These are phyloP conservation scores for Litsea cubeba DNA, from an alignment of 164 flowering plant species.

Conservation along the genomic window DNA sequence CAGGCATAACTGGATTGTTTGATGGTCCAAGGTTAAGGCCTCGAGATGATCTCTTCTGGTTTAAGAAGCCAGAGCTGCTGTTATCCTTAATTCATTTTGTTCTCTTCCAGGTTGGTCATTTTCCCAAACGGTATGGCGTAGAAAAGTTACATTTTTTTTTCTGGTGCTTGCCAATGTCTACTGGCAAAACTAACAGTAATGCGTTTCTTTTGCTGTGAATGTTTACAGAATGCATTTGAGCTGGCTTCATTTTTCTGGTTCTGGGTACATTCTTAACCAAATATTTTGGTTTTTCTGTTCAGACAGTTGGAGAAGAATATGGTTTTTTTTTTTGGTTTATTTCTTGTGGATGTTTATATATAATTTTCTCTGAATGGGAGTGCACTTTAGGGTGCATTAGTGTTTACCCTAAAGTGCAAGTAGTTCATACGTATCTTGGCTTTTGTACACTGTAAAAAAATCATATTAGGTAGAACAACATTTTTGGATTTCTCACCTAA, in stretches of 20 bases:
- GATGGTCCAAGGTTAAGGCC: slow-evolving; percentile 56
- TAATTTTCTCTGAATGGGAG: background rate
- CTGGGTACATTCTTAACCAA: slow-evolving; percentile 60
- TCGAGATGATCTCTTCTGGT: slow-evolving; percentile 97
- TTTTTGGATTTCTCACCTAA: too few species aligned
- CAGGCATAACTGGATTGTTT: slow-evolving; percentile 45
- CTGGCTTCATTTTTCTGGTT: slow-evolving; percentile 98
- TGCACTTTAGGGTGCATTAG: too few species aligned
- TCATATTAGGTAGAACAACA: too few species aligned
- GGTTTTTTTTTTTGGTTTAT: background rate
- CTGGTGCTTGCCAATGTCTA: background rate
- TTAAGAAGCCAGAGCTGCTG: slow-evolving; percentile 85
- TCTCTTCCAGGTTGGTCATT: slow-evolving; percentile 76
- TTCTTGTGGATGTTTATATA: background rate
- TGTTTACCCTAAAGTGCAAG: too few species aligned
- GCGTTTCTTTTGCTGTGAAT: slow-evolving; percentile 4
- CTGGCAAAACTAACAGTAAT: background rate
- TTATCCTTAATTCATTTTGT: slow-evolving; percentile 81
- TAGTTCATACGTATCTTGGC: too few species aligned
- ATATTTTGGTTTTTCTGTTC: background rate
- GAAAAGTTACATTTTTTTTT: background rate
- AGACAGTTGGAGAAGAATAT: background rate
- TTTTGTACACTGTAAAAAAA: too few species aligned
- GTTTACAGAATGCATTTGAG: slow-evolving; percentile 91
- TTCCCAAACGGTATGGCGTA: slow-evolving; percentile 1